A percentile compares a stretch with the other conserved stretches of the same genome.
phyloP scores from a whole-genome alignment of 768 basidiomycete genomes.

The Tulasnella sp. region DNA sequence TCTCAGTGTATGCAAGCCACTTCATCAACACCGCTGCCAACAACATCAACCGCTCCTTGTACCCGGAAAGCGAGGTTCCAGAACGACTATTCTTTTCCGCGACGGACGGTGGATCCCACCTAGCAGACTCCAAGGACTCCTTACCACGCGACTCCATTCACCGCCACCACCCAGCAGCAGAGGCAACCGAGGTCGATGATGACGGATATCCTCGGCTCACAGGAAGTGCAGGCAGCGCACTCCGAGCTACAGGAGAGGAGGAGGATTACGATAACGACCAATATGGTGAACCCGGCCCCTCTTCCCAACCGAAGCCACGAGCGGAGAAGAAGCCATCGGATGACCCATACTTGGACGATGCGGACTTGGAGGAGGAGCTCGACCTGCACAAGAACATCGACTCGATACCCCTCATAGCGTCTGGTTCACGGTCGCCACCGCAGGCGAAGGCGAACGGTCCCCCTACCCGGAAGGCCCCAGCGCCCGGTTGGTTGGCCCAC shows the following conservation, averaged over 20 bases:
- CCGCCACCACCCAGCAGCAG: conserved; percentile 12
- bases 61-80: conserved; percentile 43
- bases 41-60: conserved; percentile 55
- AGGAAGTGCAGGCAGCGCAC: conserved; percentile 46
- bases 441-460: conserved; percentile 2
- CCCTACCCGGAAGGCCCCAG: not conserved
- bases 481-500: conserved; percentile 33
- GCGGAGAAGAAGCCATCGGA: conserved; percentile 26
- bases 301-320: conserved; percentile 23
- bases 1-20: conserved; percentile 81
- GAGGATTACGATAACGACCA: conserved; percentile 77
- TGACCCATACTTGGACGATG: conserved; percentile 34
- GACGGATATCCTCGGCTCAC: conserved; percentile 60
- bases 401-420: conserved; percentile 32
- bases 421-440: conserved; percentile 13
- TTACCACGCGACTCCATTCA: conserved; percentile 32
- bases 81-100: conserved; percentile 82
- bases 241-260: conserved; percentile 43
- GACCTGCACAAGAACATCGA: conserved; percentile 27
- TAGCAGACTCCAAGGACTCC: conserved; percentile 72
- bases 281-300: conserved; percentile 57
- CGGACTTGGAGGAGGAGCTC: conserved; percentile 34
- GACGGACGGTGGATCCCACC: conserved; percentile 68
- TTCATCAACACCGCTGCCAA: conserved; percentile 66
- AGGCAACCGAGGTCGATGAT: conserved; percentile 37